A percentile compares a stretch with the other conserved stretches of the same genome.
These are phyloP conservation scores for Boletus barrowsii DNA, from an alignment of 768 basidiomycete species.

Conservation along the genomic window DNA sequence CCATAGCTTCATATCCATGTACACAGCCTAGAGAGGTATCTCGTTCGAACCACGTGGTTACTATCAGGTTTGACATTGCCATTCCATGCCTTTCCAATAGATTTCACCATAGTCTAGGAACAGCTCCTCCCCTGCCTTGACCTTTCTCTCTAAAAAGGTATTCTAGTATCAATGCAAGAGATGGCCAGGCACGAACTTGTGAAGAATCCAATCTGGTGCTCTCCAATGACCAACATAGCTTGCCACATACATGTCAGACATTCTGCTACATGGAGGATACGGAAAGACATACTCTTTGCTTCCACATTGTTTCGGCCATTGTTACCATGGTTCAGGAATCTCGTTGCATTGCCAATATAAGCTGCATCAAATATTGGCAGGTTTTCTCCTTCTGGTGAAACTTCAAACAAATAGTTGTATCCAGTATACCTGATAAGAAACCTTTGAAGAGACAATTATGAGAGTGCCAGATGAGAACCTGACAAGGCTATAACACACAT, in stretches of 20 bases:
- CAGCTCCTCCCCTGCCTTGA: slow-evolving; percentile 34
- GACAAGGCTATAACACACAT: neutral
- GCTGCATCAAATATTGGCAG: slow-evolving; percentile 35
- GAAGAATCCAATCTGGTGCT: slow-evolving; percentile 36
- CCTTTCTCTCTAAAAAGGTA: slow-evolving; percentile 15
- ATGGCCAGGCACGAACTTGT: slow-evolving; percentile 28
- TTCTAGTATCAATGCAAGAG: neutral
- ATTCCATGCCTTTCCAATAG: slow-evolving; percentile 21
- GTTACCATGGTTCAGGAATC: slow-evolving; percentile 41
- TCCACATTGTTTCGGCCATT: slow-evolving; percentile 13
- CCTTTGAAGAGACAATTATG: slow-evolving; percentile 3
- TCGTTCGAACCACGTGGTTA: neutral
- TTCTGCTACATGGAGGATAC: neutral
- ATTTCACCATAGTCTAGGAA: slow-evolving; percentile 34
- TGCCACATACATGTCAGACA: neutral
- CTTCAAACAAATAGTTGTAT: slow-evolving; percentile 37
- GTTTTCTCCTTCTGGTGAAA: neutral
- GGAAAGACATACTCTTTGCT: slow-evolving; percentile 25
- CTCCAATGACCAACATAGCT: slow-evolving; percentile 33
- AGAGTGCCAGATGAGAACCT: neutral
- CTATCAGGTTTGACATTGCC: neutral
- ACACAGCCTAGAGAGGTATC: neutral
- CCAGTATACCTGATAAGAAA: slow-evolving; percentile 5
- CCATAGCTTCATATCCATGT: neutral
- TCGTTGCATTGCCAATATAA: slow-evolving; percentile 41